A percentile compares a stretch with the other conserved stretches of the same genome.
These are phyloP conservation scores for Chlamydomonas schloesseri DNA, from an alignment of 139 green algal species.

Conservation along the genomic window DNA sequence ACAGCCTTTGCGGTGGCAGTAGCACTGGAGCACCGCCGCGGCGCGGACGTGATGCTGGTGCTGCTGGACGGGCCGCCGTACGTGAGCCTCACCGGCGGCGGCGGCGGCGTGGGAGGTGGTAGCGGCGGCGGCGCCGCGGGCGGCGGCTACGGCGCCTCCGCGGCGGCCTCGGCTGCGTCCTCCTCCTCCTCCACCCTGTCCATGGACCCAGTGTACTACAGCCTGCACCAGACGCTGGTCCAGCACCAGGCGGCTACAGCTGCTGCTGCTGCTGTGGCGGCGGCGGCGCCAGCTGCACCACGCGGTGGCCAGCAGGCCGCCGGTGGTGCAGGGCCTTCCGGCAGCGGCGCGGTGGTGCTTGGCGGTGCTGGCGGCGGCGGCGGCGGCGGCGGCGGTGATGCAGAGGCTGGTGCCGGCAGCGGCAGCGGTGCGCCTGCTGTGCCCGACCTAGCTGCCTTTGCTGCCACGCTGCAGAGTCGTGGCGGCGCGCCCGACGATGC, in stretches of 20 bases:
- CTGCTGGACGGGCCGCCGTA: constrained; percentile 73
- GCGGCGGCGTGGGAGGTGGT: no score
- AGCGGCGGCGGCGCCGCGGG: no score
- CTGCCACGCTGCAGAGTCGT: constrained; percentile 22
- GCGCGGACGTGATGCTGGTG: constrained; percentile 62
- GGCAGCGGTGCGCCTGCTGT: neutral
- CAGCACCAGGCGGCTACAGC: neutral
- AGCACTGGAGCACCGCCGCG: constrained; percentile 56
- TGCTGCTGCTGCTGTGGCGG: no score
- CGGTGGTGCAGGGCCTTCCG: neutral
- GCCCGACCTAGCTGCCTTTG: constrained; percentile 19
- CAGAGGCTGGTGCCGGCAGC: neutral
- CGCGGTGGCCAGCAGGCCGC: no score
- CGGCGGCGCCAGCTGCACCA: no score
- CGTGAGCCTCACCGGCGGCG: neutral
- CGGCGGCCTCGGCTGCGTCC: no score
- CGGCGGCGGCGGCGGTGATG: neutral
- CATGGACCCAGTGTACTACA: constrained; percentile 13
- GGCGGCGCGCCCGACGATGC: neutral
- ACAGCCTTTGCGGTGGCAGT: constrained; percentile 63
- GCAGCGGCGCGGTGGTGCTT: neutral
- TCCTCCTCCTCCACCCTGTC: neutral
- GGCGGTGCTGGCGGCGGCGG: neutral
- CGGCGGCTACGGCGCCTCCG: no score
- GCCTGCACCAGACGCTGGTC: constrained; percentile 11